Evolutionary conservation across 1,284 basidiomycete species (phyloP), one percentile per base, ranked within the genome.

Genomic region (Thelephora terrestris): DNA sequence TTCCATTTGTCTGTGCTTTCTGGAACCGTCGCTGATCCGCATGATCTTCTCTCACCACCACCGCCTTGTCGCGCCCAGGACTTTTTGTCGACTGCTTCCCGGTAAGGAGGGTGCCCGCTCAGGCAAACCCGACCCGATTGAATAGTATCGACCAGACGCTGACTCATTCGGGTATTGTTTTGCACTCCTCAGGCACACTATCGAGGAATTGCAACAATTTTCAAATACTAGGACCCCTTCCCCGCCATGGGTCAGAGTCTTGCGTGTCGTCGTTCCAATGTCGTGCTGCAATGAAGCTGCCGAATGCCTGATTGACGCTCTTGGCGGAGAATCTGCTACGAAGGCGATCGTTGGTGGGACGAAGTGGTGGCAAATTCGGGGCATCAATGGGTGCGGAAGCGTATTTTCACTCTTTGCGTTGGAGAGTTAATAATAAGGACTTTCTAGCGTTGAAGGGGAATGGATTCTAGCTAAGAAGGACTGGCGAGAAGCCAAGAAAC

Each of bases 361-460:
- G 6, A 92, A 92, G 59, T 98, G 95, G 93, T 98, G 94, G 95
- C 93, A 94, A 63, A 86, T 92, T 17, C 80, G 91, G 32, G 82
- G 85, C n/a, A 64, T 79, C 50, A 69, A 71, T 60, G 91, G 75
- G 86, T 91, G 56, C 48, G 72, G 59, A n/a, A 17, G 46, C 17
- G 16, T 43, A 14, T 36, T n/a, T 32, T 27, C 5, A 34, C 21
- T 3, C 10, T 16, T 43, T 35, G 34, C 10, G 27, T 36, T n/a
- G 20, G 42, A 12, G 29, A 38, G n/a, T 24, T 10, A 56, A 20
- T 21, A 10, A 14, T 29, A n/a, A n/a, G 35, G 45, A 24, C 24
- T 6, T 21, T 52, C 37, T 45, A 91, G 88, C 17, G 72, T 94
- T 10, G 81, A 91, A 57, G 91, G 77, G 2, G 91, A 98, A 64